Evolutionary conservation across 148 eudicot species (phyloP).

Genomic region (Rheum nobile): DNA sequence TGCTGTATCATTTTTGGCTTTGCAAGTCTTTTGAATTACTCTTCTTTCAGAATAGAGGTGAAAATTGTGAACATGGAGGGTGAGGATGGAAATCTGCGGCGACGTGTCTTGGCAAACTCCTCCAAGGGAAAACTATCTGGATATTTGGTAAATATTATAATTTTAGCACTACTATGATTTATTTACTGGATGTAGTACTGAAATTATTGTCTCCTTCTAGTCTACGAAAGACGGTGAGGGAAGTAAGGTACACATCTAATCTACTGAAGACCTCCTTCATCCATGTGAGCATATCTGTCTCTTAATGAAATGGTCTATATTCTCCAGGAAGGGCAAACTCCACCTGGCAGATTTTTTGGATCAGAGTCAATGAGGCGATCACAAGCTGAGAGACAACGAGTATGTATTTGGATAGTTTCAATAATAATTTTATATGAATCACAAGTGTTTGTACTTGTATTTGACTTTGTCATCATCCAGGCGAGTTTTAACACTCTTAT

Average conservation of each 20-base stretch:
- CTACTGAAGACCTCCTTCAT: neutral
- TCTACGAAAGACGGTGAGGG: conserved; percentile 30
- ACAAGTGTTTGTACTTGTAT: neutral
- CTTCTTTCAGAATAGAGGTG: conserved; percentile 52
- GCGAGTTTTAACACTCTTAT: conserved; percentile 61
- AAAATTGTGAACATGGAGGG: conserved; percentile 56
- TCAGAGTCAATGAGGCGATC: conserved; percentile 60
- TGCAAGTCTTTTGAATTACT: neutral
- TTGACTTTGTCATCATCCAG: conserved; percentile 22
- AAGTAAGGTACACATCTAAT: neutral
- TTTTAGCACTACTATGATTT: neutral
- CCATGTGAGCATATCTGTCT: neutral
- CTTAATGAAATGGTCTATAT: neutral
- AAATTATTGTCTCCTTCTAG: conserved; percentile 17
- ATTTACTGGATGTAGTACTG: neutral
- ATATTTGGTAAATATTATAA: conserved; percentile 30
- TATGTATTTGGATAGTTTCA: conserved; percentile 19
- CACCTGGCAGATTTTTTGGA: conserved; percentile 45
- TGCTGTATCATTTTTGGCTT: too few species aligned
- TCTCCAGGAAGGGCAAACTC: conserved; percentile 23
- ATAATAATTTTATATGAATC: neutral
- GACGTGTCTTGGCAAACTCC: conserved; percentile 37
- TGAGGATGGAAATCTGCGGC: conserved; percentile 41
- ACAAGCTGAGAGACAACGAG: conserved; percentile 41
- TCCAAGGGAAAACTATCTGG: conserved; percentile 33